Conservation (phyloP, 2,329 filamentous ascomycete genomes). For the Nigrospora oryzae region DNA sequence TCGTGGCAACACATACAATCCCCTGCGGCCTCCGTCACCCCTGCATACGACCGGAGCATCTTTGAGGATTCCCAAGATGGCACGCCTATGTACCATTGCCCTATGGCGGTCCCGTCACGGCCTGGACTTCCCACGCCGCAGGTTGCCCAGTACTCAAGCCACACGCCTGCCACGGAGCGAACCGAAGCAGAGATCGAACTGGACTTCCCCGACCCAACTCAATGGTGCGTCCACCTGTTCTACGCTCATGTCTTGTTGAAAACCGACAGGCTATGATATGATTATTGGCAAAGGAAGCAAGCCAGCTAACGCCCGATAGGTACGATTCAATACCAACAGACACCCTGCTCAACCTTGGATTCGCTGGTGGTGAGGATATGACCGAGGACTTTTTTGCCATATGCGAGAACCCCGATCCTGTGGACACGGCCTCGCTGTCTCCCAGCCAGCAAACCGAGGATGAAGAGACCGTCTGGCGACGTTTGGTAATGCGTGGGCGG, state of each 20-base stretch:
- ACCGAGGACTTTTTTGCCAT: conserved; percentile 22
- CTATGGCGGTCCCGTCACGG: background rate
- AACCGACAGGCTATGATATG: too few species aligned
- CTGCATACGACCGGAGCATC: background rate
- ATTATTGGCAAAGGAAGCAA: background rate
- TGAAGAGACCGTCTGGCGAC: conserved; percentile 23
- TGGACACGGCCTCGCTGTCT: conserved; percentile 15
- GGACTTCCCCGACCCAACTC: too few species aligned
- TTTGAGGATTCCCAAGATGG: background rate
- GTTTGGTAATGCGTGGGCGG: conserved; percentile 21
- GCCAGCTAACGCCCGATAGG: conserved; percentile 11
- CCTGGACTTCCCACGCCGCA: background rate
- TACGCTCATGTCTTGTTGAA: too few species aligned
- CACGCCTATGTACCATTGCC: background rate
- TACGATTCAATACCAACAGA: conserved; percentile 21
- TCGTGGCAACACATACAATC: too few species aligned
- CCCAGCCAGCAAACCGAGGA: conserved; percentile 19
- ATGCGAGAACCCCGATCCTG: conserved; percentile 23
- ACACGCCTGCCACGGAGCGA: too few species aligned
- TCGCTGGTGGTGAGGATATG: conserved; percentile 21
- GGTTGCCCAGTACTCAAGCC: too few species aligned
- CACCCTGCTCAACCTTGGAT: conserved; percentile 22
- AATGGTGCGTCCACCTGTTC: too few species aligned
- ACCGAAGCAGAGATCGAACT: too few species aligned
- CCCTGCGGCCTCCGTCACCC: background rate